phyloP scores from a whole-genome alignment of 192 early-diverging fungal species.

The Martensiomyces pterosporus region DNA sequence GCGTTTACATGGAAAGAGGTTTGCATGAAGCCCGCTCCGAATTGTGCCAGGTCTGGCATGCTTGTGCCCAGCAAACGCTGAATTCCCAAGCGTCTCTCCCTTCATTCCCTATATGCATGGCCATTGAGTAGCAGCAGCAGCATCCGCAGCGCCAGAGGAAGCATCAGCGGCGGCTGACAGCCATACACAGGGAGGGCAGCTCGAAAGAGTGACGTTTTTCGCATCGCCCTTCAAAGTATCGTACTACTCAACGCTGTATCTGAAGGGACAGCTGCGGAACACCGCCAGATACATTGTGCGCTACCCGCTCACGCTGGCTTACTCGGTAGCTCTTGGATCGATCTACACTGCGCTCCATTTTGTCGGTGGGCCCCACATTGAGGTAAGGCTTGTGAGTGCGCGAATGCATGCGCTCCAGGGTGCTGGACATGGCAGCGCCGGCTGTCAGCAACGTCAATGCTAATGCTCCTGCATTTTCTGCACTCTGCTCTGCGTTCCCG shows the following conservation, averaged over 20 bases:
- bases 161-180: background rate
- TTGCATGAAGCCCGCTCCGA: too few species aligned
- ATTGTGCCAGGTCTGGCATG: too few species aligned
- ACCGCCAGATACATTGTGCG: slow-evolving; percentile 22
- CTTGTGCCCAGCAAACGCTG: too few species aligned
- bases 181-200: background rate
- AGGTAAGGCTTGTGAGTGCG: slow-evolving; percentile 9
- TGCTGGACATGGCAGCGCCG: background rate
- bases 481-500: too few species aligned
- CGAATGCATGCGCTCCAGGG: background rate
- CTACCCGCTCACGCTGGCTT: slow-evolving; percentile 37
- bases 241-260: slow-evolving; percentile 44
- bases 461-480: too few species aligned
- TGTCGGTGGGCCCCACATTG: slow-evolving; percentile 29
- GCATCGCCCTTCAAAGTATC: slow-evolving; percentile 44
- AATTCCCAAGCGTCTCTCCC: too few species aligned
- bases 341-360: slow-evolving; percentile 41
- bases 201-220: slow-evolving; percentile 36
- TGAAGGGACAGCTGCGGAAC: slow-evolving; percentile 13
- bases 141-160: too few species aligned
- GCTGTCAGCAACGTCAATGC: background rate
- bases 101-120: too few species aligned
- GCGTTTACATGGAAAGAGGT: too few species aligned
- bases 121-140: too few species aligned
- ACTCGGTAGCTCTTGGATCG: slow-evolving; percentile 23